Evolutionary conservation across 1,284 basidiomycete species (phyloP).

Genomic region (Cryptococcus depauperatus): DNA sequence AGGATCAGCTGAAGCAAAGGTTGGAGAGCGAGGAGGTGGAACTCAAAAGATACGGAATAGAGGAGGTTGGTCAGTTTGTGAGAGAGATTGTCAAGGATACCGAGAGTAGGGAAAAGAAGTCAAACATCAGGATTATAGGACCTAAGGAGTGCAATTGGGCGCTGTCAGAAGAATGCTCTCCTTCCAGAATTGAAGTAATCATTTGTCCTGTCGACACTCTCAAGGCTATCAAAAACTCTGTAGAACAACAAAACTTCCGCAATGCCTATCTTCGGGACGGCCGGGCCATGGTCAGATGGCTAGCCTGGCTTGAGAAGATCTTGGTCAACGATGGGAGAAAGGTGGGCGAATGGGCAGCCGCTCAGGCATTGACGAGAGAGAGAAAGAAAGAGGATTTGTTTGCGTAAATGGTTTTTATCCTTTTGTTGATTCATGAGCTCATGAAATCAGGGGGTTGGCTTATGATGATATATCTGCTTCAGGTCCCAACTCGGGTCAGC

Average conservation of each 20-base stretch:
- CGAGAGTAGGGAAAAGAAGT: conserved; percentile 6
- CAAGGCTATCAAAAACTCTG: conserved; percentile 80
- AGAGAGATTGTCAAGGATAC: conserved; percentile 12
- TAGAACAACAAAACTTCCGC: conserved; percentile 73
- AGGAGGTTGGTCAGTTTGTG: conserved; percentile 73
- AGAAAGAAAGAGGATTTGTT: conserved; percentile 66
- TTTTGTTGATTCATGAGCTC: background rate
- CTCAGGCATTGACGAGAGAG: conserved; percentile 70
- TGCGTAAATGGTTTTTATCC: conserved; percentile 45
- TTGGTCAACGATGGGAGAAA: conserved; percentile 61
- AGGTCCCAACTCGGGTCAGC: conserved; percentile 63
- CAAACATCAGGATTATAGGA: conserved; percentile 25
- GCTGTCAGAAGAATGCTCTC: conserved; percentile 24
- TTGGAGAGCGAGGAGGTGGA: conserved; percentile 53
- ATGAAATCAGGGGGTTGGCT: conserved; percentile 56
- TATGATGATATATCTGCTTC: conserved; percentile 90
- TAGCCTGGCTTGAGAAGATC: conserved; percentile 84
- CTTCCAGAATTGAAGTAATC: conserved; percentile 1
- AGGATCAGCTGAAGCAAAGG: conserved; percentile 20
- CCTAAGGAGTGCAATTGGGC: conserved; percentile 39
- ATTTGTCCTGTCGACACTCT: conserved; percentile 57
- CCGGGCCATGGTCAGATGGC: conserved; percentile 75
- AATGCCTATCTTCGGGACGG: conserved; percentile 85
- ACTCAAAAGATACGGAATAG: conserved; percentile 54
- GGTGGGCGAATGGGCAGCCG: conserved; percentile 87